Percentiles rank a stretch among this genome's conserved stretches.
These are phyloP conservation scores for Talaromyces ruber DNA, from an alignment of 495 filamentous ascomycete genomes.

Conservation along the genomic window DNA sequence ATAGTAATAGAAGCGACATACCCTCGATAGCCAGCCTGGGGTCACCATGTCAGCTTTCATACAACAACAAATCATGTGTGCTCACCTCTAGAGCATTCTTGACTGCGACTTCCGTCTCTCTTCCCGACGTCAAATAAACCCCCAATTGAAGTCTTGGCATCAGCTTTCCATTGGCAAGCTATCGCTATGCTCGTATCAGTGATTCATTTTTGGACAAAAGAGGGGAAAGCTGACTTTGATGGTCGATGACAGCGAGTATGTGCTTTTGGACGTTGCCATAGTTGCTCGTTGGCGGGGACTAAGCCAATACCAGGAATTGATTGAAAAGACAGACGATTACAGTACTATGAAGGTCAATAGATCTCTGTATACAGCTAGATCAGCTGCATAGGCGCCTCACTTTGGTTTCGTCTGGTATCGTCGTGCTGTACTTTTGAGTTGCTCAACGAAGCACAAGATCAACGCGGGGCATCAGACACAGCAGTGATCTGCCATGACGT, in stretches of 20 bases:
- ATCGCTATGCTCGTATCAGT: slow-evolving; percentile 13
- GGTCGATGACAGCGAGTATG: slow-evolving; percentile 6
- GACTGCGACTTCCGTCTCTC: slow-evolving; percentile 38
- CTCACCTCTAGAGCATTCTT: slow-evolving; percentile 35
- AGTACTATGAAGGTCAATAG: not conserved
- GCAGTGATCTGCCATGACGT: not conserved
- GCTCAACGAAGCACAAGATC: not conserved
- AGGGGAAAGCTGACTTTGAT: not conserved
- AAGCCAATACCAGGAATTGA: not conserved
- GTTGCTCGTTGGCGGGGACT: not conserved
- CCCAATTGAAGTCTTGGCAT: slow-evolving; percentile 63
- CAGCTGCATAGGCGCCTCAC: not conserved
- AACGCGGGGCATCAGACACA: not conserved
- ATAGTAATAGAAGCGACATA: not conserved
- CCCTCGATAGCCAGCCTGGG: slow-evolving; percentile 20
- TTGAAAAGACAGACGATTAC: not conserved
- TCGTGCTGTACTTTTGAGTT: not conserved
- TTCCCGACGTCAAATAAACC: slow-evolving; percentile 51
- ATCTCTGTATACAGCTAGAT: not conserved
- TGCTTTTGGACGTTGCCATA: not conserved
- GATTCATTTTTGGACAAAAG: slow-evolving; percentile 14
- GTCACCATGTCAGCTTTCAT: not conserved
- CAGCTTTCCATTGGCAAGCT: slow-evolving; percentile 48
- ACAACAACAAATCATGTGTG: not conserved
- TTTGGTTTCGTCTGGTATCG: not conserved